phyloP scores from a whole-genome alignment of 2,329 filamentous ascomycete species.

The Alternaria atra region DNA sequence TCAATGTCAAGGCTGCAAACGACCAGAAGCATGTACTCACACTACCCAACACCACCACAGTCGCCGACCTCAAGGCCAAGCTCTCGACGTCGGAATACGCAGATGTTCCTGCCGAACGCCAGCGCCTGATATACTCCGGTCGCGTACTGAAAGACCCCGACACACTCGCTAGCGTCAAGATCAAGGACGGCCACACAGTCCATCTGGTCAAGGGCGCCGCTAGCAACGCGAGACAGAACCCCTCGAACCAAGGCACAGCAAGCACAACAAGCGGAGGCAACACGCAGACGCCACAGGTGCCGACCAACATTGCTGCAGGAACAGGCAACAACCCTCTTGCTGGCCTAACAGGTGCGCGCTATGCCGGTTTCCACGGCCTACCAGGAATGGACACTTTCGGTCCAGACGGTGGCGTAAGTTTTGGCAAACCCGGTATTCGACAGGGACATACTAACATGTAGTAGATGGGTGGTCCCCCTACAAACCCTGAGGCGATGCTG shows the following conservation, averaged over 20 bases:
- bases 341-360: slow-evolving; percentile 89
- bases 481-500: slow-evolving; percentile 80
- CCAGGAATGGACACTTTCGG: slow-evolving; percentile 90
- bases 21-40: slow-evolving; percentile 86
- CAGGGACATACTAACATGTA: slow-evolving; percentile 25
- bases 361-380: slow-evolving; percentile 89
- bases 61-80: slow-evolving; percentile 89
- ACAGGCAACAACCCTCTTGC: slow-evolving; percentile 86
- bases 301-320: slow-evolving; percentile 81
- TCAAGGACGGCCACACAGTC: slow-evolving; percentile 94
- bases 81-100: slow-evolving; percentile 83
- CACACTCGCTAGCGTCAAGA: slow-evolving; percentile 84
- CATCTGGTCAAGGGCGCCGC: slow-evolving; percentile 96
- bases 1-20: slow-evolving; percentile 97
- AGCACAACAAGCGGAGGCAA: slow-evolving; percentile 49
- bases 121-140: slow-evolving; percentile 96
- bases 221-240: slow-evolving; percentile 75
- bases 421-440: background rate
- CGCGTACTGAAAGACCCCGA: slow-evolving; percentile 96
- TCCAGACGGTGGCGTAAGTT: slow-evolving; percentile 88
- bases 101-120: slow-evolving; percentile 84
- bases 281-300: slow-evolving; percentile 68
- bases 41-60: slow-evolving; percentile 76
- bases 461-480: slow-evolving; percentile 93
- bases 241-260: slow-evolving; percentile 58